Evolutionary conservation across 306 rosid species (phyloP), one percentile per base, ranked within the genome.

Genomic region (Acacia melanoxylon): DNA sequence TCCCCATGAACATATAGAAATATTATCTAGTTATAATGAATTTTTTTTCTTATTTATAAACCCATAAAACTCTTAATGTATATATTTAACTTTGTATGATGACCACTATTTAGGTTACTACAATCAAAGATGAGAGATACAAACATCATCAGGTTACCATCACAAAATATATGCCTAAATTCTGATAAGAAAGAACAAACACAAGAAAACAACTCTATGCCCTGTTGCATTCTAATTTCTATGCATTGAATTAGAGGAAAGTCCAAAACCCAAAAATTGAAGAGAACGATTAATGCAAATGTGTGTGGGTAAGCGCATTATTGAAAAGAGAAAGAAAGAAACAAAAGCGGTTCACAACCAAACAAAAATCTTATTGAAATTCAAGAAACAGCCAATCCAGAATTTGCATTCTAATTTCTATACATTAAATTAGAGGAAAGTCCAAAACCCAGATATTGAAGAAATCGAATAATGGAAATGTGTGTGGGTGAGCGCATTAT

Each of bases 121-220:
- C 54, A 80, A 27, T 74, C 24, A 52, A 65, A 48, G 42, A 75
- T 20, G 59, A 84, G 67, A 33, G 5, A 56, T 44, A 74, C 20
- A 29, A 58, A 62, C 61, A 49, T 69, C 61, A 49, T 69, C 11
- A 40, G 22, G 17, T 33, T 7, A 67, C 41, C 69, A 17, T 2
- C 27, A 52, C 61, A 2, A 16, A 81, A 75, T 45, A 46, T 2
- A 5, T 14, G 62, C 27, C 67, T 19, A 15, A 54, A 29, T 13
- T 37, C 27, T 31, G 6, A 63, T 33, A 56, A 74, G 58, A 9
- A 31, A 41, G 33, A 74, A 74, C 68, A 5, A n/a, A n/a, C n/a
- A n/a, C 49, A 40, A 37, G n/a, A 41, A 19, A 72, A 35, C 11
- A 48, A 58, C n/a, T 37, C 7, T 59, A 44, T 14, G 59, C 59